Evolutionary conservation across 805 yeast species (phyloP).

Genomic region (Candida hispaniensis): DNA sequence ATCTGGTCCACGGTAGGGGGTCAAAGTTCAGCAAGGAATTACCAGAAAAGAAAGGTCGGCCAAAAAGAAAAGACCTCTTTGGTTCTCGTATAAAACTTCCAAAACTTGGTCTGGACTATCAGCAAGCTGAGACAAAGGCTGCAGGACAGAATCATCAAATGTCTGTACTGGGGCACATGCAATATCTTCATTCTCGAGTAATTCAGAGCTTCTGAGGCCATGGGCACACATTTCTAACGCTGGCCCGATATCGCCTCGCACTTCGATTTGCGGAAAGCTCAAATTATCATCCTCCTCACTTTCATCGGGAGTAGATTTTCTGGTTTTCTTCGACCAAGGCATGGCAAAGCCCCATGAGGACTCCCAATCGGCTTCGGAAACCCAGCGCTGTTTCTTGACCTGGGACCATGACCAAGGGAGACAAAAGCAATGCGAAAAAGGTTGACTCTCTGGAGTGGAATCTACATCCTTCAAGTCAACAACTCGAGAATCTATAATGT

Average conservation of each 20-base stretch:
- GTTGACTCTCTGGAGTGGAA: too few species aligned
- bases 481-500: too few species aligned
- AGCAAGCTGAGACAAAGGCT: slow-evolving; percentile 4
- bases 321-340: slow-evolving; percentile 5
- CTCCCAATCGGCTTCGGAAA: slow-evolving; percentile 11
- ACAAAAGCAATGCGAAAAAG: too few species aligned
- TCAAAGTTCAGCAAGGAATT: slow-evolving; percentile 30
- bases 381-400: too few species aligned
- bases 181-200: too few species aligned
- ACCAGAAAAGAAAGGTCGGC: slow-evolving; percentile 31
- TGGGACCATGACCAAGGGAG: too few species aligned
- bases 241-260: slow-evolving; percentile 11
- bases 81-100: slow-evolving; percentile 33
- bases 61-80: slow-evolving; percentile 34
- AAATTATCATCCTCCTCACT: slow-evolving; percentile 4
- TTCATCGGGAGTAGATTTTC: not conserved
- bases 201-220: too few species aligned
- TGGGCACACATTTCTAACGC: too few species aligned
- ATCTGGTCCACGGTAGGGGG: slow-evolving; percentile 30
- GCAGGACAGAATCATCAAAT: too few species aligned
- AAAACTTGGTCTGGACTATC: slow-evolving; percentile 17
- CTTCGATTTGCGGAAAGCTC: too few species aligned
- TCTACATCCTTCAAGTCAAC: too few species aligned
- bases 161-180: too few species aligned
- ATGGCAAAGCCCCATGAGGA: slow-evolving; percentile 5